Evolutionary conservation across 805 yeast genomes (phyloP).

Genomic region (Suhomyces canberraensis): DNA sequence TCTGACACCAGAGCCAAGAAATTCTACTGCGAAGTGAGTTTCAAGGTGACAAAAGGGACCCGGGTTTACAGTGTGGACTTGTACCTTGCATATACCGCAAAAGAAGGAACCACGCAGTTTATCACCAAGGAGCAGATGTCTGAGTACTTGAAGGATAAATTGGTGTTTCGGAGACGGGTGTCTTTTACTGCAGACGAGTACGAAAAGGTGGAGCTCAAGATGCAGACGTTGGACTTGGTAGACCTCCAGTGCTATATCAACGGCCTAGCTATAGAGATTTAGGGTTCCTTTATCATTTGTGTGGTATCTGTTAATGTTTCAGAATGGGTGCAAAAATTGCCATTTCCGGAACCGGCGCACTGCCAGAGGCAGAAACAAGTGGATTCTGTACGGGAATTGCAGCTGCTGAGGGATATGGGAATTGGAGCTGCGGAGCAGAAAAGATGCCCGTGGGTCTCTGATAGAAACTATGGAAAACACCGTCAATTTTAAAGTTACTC

Average conservation of each 20-base stretch:
- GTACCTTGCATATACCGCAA: neutral
- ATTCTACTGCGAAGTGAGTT: slow-evolving; percentile 12
- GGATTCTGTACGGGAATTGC: no score
- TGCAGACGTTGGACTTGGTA: slow-evolving; percentile 10
- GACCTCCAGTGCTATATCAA: slow-evolving; percentile 12
- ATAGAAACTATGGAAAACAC: no score
- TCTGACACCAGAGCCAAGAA: neutral
- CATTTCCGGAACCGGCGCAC: no score
- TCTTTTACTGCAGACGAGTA: neutral
- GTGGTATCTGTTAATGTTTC: no score
- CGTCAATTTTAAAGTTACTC: no score
- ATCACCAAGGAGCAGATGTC: slow-evolving; percentile 12
- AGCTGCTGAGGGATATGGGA: no score
- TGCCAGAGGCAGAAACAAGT: no score
- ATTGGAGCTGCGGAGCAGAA: no score
- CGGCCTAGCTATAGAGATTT: slow-evolving; percentile 12
- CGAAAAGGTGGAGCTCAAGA: slow-evolving; percentile 9
- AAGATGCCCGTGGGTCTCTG: no score
- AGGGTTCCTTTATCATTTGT: neutral
- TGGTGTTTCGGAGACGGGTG: slow-evolving; percentile 5
- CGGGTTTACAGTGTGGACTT: slow-evolving; percentile 9
- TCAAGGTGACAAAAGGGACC: slow-evolving; percentile 3
- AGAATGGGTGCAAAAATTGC: no score
- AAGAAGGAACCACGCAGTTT: neutral
- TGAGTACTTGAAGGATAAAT: slow-evolving; percentile 12